phyloP scores from a whole-genome alignment of 345 rosid species.

The Litchi chinensis region DNA sequence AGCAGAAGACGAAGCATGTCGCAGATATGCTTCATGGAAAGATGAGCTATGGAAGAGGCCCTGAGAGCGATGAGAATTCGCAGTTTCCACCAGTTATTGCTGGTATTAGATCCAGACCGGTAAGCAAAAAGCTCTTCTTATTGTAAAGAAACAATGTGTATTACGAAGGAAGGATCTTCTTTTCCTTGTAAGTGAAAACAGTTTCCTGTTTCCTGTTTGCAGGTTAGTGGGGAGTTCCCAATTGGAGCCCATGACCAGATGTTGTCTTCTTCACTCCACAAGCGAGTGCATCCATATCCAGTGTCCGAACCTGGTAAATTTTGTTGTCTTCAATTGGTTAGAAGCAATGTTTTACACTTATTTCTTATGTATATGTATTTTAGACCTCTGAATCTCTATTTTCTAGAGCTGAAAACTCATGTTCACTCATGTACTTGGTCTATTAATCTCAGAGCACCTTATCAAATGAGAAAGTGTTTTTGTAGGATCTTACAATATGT shows the following conservation, averaged over 20 bases:
- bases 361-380: no score
- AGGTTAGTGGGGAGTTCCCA: conserved; percentile 96
- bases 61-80: conserved; percentile 72
- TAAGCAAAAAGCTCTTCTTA: conserved; percentile 30
- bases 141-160: neutral
- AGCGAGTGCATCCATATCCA: conserved; percentile 91
- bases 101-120: conserved; percentile 73
- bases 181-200: neutral
- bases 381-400: no score
- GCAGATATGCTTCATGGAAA: conserved; percentile 94
- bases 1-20: conserved; percentile 60
- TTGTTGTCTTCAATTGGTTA: no score
- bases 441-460: neutral
- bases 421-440: neutral
- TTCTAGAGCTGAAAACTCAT: neutral
- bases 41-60: conserved; percentile 98
- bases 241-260: conserved; percentile 65
- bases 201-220: conserved; percentile 4
- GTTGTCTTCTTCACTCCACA: conserved; percentile 64
- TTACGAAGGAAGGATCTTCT: neutral
- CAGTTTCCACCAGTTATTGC: conserved; percentile 71
- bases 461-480: neutral
- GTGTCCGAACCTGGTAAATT: conserved; percentile 72
- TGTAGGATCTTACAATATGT: neutral
- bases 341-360: neutral